phyloP scores from a whole-genome alignment of 139 green algal species.

The Coccomyxa sp. region DNA sequence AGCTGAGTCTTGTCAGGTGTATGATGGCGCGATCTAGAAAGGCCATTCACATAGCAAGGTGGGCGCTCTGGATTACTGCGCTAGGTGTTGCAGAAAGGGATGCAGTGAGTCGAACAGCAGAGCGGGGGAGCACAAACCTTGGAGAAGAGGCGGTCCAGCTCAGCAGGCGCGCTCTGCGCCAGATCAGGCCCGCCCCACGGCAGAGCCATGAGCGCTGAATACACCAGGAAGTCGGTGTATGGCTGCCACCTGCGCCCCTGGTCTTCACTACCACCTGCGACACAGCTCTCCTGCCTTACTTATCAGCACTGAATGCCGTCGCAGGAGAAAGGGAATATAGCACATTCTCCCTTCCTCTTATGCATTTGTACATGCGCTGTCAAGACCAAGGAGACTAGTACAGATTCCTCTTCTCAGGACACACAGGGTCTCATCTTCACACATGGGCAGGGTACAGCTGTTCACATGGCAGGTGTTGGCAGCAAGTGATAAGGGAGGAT shows the following conservation, averaged over 20 bases:
- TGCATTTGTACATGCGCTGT: background rate
- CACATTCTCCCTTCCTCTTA: background rate
- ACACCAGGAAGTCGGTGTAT: conserved; percentile 68
- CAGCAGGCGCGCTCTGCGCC: conserved; percentile 26
- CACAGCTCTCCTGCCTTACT: too few relatives aligned
- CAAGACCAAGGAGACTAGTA: too few relatives aligned
- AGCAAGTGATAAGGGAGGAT: background rate
- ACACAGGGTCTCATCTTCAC: too few relatives aligned
- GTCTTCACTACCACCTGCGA: background rate
- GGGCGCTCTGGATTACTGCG: too few relatives aligned
- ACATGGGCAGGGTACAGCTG: background rate
- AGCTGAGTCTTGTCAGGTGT: too few relatives aligned
- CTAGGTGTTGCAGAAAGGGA: conserved; percentile 40
- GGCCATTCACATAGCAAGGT: too few relatives aligned
- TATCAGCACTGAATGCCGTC: background rate
- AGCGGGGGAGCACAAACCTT: conserved; percentile 57
- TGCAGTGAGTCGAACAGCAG: conserved; percentile 28
- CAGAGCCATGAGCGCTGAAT: conserved; percentile 54
- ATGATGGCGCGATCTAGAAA: too few relatives aligned
- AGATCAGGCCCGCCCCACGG: conserved; percentile 66
- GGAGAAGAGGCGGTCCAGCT: conserved; percentile 20
- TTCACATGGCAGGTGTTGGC: background rate
- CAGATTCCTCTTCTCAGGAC: too few relatives aligned
- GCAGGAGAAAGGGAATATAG: background rate
- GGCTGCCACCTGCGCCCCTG: conserved; percentile 64